phyloP scores from a whole-genome alignment of 2,329 filamentous ascomycete species.

The Aspergillus sp. region DNA sequence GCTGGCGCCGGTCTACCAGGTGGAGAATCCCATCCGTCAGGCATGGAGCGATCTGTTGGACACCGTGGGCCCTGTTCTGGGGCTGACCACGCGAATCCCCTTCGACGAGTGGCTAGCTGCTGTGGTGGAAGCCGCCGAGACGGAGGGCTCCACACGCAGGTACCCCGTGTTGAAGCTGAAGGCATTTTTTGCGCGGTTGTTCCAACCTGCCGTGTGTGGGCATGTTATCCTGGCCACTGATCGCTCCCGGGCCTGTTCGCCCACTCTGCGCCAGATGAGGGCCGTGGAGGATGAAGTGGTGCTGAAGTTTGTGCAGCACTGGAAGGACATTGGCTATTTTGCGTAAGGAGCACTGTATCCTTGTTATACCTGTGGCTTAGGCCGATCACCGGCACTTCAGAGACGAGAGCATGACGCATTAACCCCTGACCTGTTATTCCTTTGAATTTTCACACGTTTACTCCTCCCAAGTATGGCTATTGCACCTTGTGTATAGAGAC shows the following conservation, averaged over 20 bases:
- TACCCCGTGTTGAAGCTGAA: neutral
- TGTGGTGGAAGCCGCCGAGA: neutral
- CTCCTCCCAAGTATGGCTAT: too few relatives aligned
- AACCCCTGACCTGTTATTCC: too few relatives aligned
- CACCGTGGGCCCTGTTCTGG: neutral
- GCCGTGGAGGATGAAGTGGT: neutral
- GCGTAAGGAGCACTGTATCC: neutral
- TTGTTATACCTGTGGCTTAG: neutral
- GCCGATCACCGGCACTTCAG: neutral
- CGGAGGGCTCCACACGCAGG: neutral
- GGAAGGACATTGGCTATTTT: neutral
- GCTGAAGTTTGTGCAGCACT: neutral
- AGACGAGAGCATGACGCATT: too few relatives aligned
- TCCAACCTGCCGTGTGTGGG: neutral
- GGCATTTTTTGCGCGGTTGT: neutral
- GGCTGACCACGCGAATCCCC: neutral
- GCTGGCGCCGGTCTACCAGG: neutral
- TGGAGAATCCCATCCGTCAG: constrained; percentile 13
- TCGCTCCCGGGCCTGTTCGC: neutral
- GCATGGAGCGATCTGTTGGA: constrained; percentile 10
- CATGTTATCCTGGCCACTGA: neutral
- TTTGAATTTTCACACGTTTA: too few relatives aligned
- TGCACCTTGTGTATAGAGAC: too few relatives aligned
- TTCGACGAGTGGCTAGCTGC: neutral
- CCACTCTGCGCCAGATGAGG: neutral